These are phyloP conservation scores for Ophiocordyceps robertsii DNA, from an alignment of 2,329 filamentous ascomycete species.

Conservation along the genomic window DNA sequence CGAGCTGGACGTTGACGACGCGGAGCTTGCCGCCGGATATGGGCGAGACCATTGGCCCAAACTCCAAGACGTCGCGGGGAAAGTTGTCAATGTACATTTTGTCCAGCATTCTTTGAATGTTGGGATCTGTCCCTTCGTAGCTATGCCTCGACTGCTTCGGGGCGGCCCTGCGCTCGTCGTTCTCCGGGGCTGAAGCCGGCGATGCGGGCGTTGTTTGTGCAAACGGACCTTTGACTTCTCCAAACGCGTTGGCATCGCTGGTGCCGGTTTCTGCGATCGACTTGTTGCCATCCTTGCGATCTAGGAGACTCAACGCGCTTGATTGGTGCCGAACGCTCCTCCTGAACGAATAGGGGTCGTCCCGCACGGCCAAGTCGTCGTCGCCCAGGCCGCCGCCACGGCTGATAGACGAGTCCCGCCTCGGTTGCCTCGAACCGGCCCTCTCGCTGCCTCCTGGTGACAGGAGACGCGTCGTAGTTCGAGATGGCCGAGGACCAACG, in stretches of 20 bases:
- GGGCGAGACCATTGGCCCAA: conserved; percentile 70
- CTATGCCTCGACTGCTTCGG: conserved; percentile 53
- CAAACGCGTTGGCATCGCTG: conserved; percentile 45
- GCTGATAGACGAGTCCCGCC: conserved; percentile 19
- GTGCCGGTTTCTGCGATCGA: conserved; percentile 45
- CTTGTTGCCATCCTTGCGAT: conserved; percentile 45
- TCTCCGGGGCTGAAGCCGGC: conserved; percentile 9
- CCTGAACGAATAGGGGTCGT: conserved; percentile 27
- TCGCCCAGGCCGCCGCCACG: conserved; percentile 14
- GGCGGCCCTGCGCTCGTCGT: conserved; percentile 17
- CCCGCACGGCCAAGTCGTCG: conserved; percentile 22
- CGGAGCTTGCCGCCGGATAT: conserved; percentile 42
- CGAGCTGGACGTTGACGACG: conserved; percentile 30
- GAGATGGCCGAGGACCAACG: conserved; percentile 15
- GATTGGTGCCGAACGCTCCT: conserved; percentile 40
- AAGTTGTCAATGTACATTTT: conserved; percentile 69
- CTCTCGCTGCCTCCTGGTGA: conserved; percentile 17
- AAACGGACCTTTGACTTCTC: conserved; percentile 45
- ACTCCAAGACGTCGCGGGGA: conserved; percentile 50
- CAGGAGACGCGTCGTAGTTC: conserved; percentile 11
- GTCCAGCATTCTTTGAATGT: conserved; percentile 60
- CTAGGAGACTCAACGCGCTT: conserved; percentile 46
- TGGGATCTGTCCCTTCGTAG: conserved; percentile 68
- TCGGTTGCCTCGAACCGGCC: conserved; percentile 22
- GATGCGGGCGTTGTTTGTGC: conserved; percentile 16